Evolutionary conservation across 768 basidiomycete species (phyloP).

Genomic region (Rhizopogon roseolus): DNA sequence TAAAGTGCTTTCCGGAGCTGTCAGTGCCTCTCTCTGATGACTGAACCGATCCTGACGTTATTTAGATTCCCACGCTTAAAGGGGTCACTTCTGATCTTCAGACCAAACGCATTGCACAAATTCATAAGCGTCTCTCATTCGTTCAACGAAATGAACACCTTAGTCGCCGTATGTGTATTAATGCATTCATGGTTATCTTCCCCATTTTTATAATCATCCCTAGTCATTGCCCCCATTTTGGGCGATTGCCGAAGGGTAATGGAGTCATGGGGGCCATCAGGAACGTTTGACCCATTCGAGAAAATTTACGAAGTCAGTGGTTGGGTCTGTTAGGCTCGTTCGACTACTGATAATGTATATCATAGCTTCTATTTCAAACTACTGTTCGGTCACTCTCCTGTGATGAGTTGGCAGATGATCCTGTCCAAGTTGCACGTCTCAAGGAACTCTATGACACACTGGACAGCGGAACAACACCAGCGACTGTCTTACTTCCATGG

Average conservation of each 20-base stretch:
- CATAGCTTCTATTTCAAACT: conserved; percentile 66
- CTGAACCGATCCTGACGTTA: conserved; percentile 12
- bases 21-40: conserved; percentile 32
- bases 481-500: conserved; percentile 73
- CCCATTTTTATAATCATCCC: background rate
- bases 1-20: conserved; percentile 74
- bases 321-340: conserved; percentile 1
- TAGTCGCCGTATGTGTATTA: conserved; percentile 45
- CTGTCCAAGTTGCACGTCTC: conserved; percentile 54
- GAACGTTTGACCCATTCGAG: conserved; percentile 68
- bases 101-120: conserved; percentile 52
- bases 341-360: conserved; percentile 9
- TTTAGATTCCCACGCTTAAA: conserved; percentile 69
- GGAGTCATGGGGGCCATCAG: conserved; percentile 61
- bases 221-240: conserved; percentile 64
- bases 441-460: conserved; percentile 63
- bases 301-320: conserved; percentile 58
- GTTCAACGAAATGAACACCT: conserved; percentile 62
- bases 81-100: conserved; percentile 73
- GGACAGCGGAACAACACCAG: conserved; percentile 67
- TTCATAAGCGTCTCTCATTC: conserved; percentile 66
- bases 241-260: conserved; percentile 59
- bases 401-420: conserved; percentile 66
- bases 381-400: conserved; percentile 66
- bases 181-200: background rate